These are phyloP conservation scores for Fusarium sarcochroum DNA, from an alignment of 2,329 filamentous ascomycete genomes.

Conservation along the genomic window DNA sequence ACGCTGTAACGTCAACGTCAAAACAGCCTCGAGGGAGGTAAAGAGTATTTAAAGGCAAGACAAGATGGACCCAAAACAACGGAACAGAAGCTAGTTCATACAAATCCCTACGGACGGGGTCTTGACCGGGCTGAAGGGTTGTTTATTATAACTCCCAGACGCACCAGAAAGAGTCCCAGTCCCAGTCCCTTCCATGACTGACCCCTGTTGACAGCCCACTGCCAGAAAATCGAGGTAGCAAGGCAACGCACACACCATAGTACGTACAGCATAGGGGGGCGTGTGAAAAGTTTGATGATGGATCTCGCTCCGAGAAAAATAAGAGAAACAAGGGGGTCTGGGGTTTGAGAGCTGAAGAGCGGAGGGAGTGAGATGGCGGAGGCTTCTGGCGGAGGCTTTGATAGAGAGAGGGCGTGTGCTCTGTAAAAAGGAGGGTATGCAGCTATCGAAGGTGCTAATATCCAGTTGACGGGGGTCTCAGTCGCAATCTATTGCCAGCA, in stretches of 20 bases:
- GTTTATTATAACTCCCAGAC: constrained; percentile 44
- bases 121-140: constrained; percentile 42
- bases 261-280: constrained; percentile 18
- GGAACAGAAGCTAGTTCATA: constrained; percentile 36
- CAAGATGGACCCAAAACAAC: constrained; percentile 45
- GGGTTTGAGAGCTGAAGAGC: constrained; percentile 42
- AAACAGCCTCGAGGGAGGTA: constrained; percentile 31
- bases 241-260: constrained; percentile 20
- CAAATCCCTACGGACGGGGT: constrained; percentile 40
- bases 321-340: constrained; percentile 38
- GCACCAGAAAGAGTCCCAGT: constrained; percentile 19
- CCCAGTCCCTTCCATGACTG: constrained; percentile 30
- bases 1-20: constrained; percentile 28
- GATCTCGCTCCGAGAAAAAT: constrained; percentile 34
- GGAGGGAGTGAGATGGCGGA: constrained; percentile 33
- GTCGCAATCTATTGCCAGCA: constrained; percentile 37
- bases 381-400: constrained; percentile 5
- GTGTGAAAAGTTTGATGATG: constrained; percentile 13
- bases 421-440: constrained; percentile 28
- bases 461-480: constrained; percentile 23
- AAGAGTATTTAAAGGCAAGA: constrained; percentile 46
- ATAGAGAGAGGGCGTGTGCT: constrained; percentile 4
- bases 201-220: constrained; percentile 46
- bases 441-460: constrained; percentile 27
- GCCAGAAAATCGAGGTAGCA: constrained; percentile 27